Percentiles rank a stretch among this genome's conserved stretches.
Evolutionary conservation across 129 eudicot genomes (phyloP).

Genomic region (Tanacetum coccineum): DNA sequence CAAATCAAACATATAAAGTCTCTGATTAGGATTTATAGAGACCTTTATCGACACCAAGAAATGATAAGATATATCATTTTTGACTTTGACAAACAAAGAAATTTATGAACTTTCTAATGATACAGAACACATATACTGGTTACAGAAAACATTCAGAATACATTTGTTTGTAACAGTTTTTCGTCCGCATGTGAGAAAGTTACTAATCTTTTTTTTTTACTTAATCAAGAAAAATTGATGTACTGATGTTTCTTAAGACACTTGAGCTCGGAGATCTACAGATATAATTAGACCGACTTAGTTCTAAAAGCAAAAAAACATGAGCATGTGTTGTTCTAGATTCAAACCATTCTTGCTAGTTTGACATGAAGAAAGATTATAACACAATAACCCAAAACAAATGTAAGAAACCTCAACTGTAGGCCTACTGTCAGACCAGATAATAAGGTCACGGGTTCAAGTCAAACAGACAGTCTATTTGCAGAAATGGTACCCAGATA

Average conservation of each 20-base stretch:
- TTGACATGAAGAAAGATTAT: not conserved
- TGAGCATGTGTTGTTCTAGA: not conserved
- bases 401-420: not conserved
- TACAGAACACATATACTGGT: not conserved
- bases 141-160: constrained; percentile 4
- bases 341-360: constrained; percentile 6
- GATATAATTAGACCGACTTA: not conserved
- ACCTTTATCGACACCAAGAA: not conserved
- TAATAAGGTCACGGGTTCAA: constrained; percentile 19
- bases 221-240: too few relatives aligned
- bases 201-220: too few relatives aligned
- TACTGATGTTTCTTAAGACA: constrained; percentile 8
- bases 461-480: constrained; percentile 6
- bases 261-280: constrained; percentile 1
- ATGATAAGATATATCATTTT: not conserved
- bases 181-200: too few relatives aligned
- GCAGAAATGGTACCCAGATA: constrained; percentile 7
- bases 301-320: not conserved
- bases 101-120: constrained; percentile 3
- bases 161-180: not conserved
- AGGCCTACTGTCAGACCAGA: constrained; percentile 10
- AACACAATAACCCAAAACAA: not conserved
- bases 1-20: not conserved
- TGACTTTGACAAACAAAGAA: constrained; percentile 6
- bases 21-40: not conserved